A percentile compares a stretch with the other conserved stretches of the same genome.
These are phyloP conservation scores for Eremochloa ophiuroides DNA, from an alignment of 176 grass and related monocot species.

Conservation along the genomic window DNA sequence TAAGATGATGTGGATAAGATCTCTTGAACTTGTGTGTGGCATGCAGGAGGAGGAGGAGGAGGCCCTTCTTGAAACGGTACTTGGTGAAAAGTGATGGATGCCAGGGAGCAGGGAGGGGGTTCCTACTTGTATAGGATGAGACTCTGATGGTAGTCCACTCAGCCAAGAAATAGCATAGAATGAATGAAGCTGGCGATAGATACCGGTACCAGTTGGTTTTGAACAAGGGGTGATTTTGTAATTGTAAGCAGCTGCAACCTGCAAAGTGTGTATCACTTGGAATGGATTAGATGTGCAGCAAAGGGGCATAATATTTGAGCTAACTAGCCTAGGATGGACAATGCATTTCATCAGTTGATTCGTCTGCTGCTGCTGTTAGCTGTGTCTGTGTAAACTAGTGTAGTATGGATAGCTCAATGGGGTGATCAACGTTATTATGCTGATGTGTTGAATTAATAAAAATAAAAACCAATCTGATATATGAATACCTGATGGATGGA, in stretches of 20 bases:
- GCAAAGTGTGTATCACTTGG: constrained; percentile 3
- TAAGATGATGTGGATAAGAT: background rate
- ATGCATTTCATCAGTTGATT: background rate
- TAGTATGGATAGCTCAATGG: background rate
- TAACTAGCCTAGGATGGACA: background rate
- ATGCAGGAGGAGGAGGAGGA: constrained; percentile 61
- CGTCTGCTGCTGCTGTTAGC: background rate
- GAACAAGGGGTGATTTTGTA: background rate
- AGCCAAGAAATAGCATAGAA: background rate
- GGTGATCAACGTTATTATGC: background rate
- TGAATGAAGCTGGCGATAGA: background rate
- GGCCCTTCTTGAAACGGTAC: constrained; percentile 68
- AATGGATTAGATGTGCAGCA: background rate
- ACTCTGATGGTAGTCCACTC: too few relatives aligned
- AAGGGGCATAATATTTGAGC: background rate
- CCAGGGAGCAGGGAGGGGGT: too few relatives aligned
- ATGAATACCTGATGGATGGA: background rate
- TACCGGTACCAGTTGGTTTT: background rate
- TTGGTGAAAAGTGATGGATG: constrained; percentile 57
- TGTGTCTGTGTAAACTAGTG: background rate
- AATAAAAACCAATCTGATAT: background rate
- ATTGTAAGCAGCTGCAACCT: background rate
- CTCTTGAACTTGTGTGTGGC: background rate
- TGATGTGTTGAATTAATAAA: background rate
- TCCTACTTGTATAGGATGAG: too few relatives aligned